These are phyloP conservation scores for Suhomyces choctaworum DNA, from an alignment of 1,139 yeast species.

Conservation along the genomic window DNA sequence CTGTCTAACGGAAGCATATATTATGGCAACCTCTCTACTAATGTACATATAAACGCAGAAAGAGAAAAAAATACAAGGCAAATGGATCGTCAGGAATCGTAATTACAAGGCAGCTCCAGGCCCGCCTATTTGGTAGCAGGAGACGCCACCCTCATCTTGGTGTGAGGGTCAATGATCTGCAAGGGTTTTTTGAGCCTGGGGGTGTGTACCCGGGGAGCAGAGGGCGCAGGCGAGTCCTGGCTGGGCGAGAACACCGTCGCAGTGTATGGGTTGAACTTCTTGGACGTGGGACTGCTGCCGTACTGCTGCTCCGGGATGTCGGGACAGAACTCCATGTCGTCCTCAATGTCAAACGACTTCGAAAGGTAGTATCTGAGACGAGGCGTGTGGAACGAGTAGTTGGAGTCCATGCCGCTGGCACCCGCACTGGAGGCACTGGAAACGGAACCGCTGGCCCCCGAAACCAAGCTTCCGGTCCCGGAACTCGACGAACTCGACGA, in stretches of 20 bases:
- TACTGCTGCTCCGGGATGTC: slow-evolving; percentile 38
- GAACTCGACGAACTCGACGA: slow-evolving; percentile 17
- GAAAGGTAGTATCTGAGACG: slow-evolving; percentile 50
- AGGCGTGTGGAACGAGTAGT: slow-evolving; percentile 43
- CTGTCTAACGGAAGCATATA: neutral
- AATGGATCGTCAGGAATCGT: slow-evolving; percentile 5
- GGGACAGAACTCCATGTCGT: slow-evolving; percentile 67
- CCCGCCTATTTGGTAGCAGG: slow-evolving; percentile 35
- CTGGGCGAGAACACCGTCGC: slow-evolving; percentile 56
- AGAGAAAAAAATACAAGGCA: neutral
- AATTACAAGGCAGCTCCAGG: slow-evolving; percentile 2
- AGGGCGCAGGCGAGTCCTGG: slow-evolving; percentile 11
- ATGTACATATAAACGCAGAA: slow-evolving; percentile 6
- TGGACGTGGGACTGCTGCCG: slow-evolving; percentile 18
- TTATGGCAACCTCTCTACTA: slow-evolving; percentile 2
- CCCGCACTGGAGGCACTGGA: slow-evolving; percentile 15
- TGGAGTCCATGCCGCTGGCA: slow-evolving; percentile 6
- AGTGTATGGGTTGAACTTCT: slow-evolving; percentile 60
- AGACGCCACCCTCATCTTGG: slow-evolving; percentile 66
- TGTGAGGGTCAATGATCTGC: slow-evolving; percentile 77
- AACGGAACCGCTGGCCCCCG: slow-evolving; percentile 4
- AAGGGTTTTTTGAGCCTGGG: slow-evolving; percentile 63
- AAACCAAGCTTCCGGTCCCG: slow-evolving; percentile 2
- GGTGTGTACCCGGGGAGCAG: slow-evolving; percentile 39
- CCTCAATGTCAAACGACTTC: slow-evolving; percentile 64